Percentiles rank a stretch among this genome's conserved stretches.
Conservation (phyloP, 129 eudicot species). For the Saussurea involucrata region DNA sequence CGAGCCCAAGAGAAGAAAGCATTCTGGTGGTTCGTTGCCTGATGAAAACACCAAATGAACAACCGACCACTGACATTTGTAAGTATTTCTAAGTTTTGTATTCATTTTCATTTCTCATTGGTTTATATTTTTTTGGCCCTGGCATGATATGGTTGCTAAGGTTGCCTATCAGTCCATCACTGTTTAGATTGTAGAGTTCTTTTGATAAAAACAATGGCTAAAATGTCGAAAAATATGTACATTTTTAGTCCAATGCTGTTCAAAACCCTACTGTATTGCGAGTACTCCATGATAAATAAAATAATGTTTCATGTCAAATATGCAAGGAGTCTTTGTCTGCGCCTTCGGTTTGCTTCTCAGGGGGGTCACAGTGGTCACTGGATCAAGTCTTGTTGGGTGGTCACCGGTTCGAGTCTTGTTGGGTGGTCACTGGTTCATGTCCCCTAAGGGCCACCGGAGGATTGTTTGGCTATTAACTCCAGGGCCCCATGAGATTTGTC, state of each 20-base stretch:
- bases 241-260: constrained; percentile 17
- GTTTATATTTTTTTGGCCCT: constrained; percentile 26
- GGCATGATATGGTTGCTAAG: constrained; percentile 30
- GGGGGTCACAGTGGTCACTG: too few relatives aligned
- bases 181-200: constrained; percentile 29
- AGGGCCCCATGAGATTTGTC: not conserved
- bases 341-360: not conserved
- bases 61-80: constrained; percentile 1
- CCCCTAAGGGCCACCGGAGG: not conserved
- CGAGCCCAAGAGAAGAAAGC: constrained; percentile 58
- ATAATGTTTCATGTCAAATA: not conserved
- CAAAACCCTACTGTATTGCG: constrained; percentile 25
- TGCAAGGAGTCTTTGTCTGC: not conserved
- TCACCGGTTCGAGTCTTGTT: too few relatives aligned
- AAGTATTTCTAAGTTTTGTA: constrained; percentile 30
- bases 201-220: constrained; percentile 22
- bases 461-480: not conserved
- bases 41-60: constrained; percentile 9
- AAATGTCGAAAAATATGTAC: constrained; percentile 21
- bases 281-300: constrained; percentile 21
- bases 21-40: constrained; percentile 20
- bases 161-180: constrained; percentile 16
- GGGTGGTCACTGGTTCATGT: too few relatives aligned
- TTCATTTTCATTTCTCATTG: constrained; percentile 26
- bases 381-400: too few relatives aligned